Evolutionary conservation across 306 rosid species (phyloP), one percentile per base, ranked within the genome.

Genomic region (Casuarina glauca): DNA sequence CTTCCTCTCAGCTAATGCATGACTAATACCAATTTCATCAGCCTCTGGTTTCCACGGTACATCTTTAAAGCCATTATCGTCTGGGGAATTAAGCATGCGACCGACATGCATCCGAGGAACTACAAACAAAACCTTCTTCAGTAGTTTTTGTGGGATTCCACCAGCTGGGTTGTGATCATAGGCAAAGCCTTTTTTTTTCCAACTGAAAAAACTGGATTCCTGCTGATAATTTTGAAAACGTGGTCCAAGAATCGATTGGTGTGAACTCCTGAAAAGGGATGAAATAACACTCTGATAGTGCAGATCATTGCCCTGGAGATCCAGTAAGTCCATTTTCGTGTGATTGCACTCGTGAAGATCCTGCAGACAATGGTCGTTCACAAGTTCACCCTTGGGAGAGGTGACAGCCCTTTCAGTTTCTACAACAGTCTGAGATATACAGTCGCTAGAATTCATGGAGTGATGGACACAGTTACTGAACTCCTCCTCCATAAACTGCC

Each of bases 401-500:
- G 81, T 78, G 82, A 72, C 76, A 41, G 74, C 78, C 50, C 78
- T 88, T 79, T 84, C 91, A 58, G 87, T 83, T 72, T 82, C 75
- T 15, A 81, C 86, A 38, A 89, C 80, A 73, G 90, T 87, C 77
- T 93, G 98, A 78, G 98, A 93, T 84, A 91, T 86, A 55, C 98
- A 88, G 66, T 93, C 97, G 80, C 94, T 90, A 20, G 96, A 88
- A 76, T 84, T 88, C 90, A 89, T 78, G 52, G 96, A 93, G 74
- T 90, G 86, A 64, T 72, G 91, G 57, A 85, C 79, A 75, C 88
- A 80, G 58, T 90, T 90, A 80, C 93, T 88, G 20, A 87, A 63
- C 72, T 89, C 97, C 39, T 93, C 97, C 67, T 89, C 94, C 81
- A 89, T 78, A 49, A 89, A 73, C 79, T 85, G 93, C 97, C 96